A percentile compares a stretch with the other conserved stretches of the same genome.
Conservation (phyloP, 1,139 yeast species). For the Arxiozyma slooffiae region DNA sequence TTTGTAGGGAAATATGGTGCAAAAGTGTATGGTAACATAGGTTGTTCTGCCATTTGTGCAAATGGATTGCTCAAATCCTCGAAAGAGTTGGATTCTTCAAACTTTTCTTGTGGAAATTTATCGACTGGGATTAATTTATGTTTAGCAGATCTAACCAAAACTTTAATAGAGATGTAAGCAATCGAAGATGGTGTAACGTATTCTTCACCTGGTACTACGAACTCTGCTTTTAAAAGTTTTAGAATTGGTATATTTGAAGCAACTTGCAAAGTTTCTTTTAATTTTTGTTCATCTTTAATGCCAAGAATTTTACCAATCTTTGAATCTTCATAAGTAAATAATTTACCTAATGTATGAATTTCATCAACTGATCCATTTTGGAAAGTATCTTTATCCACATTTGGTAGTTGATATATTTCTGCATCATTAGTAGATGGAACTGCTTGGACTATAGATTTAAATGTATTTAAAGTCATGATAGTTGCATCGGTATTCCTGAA, state of each 20-base stretch:
- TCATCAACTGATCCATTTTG: slow-evolving; percentile 33
- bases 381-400: slow-evolving; percentile 39
- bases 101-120: slow-evolving; percentile 33
- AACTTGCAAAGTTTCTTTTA: slow-evolving; percentile 44
- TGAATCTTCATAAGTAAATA: slow-evolving; percentile 47
- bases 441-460: slow-evolving; percentile 71
- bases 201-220: slow-evolving; percentile 82
- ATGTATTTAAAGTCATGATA: slow-evolving; percentile 52
- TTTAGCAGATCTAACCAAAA: slow-evolving; percentile 60
- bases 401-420: slow-evolving; percentile 74
- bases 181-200: slow-evolving; percentile 63
- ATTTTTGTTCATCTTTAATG: slow-evolving; percentile 37
- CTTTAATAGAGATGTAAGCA: slow-evolving; percentile 66
- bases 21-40: slow-evolving; percentile 50
- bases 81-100: slow-evolving; percentile 44
- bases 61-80: slow-evolving; percentile 67
- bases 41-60: slow-evolving; percentile 53
- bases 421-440: slow-evolving; percentile 49
- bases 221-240: slow-evolving; percentile 59
- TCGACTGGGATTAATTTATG: slow-evolving; percentile 37
- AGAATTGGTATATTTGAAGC: slow-evolving; percentile 64
- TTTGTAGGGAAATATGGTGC: slow-evolving; percentile 69
- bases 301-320: slow-evolving; percentile 52
- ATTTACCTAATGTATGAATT: slow-evolving; percentile 55
- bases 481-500: slow-evolving; percentile 68